phyloP scores from a whole-genome alignment of 805 yeast species.

The Candida sakaeoensis region DNA sequence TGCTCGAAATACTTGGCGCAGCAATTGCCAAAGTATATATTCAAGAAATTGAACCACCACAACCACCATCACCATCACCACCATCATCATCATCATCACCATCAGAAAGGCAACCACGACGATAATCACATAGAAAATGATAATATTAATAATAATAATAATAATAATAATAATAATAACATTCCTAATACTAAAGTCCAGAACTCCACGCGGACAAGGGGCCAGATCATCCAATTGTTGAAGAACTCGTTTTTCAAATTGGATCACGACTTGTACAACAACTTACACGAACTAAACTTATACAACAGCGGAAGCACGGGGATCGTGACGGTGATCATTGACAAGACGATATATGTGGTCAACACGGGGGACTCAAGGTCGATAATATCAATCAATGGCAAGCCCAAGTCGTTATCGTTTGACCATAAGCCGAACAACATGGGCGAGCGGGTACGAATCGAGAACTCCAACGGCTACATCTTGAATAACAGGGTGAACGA shows the following conservation, averaged over 20 bases:
- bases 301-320: conserved; percentile 43
- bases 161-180: too few relatives aligned
- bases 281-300: conserved; percentile 16
- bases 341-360: conserved; percentile 49
- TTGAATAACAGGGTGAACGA: conserved; percentile 39
- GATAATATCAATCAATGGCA: conserved; percentile 54
- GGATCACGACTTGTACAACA: conserved; percentile 26
- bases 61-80: conserved; percentile 4
- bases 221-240: background rate
- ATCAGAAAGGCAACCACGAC: too few relatives aligned
- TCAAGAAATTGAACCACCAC: conserved; percentile 16
- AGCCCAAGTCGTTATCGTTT: conserved; percentile 50
- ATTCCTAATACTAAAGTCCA: too few relatives aligned
- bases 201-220: too few relatives aligned
- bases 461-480: conserved; percentile 37
- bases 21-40: conserved; percentile 35
- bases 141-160: too few relatives aligned
- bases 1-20: conserved; percentile 54
- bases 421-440: conserved; percentile 43
- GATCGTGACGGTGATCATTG: conserved; percentile 28
- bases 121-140: too few relatives aligned
- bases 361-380: conserved; percentile 79
- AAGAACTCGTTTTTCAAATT: conserved; percentile 32
- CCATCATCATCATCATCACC: conserved; percentile 5
- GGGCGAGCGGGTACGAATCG: conserved; percentile 43